Evolutionary conservation across 257 asterid species (phyloP).

Genomic region (Ilex aquifolium): DNA sequence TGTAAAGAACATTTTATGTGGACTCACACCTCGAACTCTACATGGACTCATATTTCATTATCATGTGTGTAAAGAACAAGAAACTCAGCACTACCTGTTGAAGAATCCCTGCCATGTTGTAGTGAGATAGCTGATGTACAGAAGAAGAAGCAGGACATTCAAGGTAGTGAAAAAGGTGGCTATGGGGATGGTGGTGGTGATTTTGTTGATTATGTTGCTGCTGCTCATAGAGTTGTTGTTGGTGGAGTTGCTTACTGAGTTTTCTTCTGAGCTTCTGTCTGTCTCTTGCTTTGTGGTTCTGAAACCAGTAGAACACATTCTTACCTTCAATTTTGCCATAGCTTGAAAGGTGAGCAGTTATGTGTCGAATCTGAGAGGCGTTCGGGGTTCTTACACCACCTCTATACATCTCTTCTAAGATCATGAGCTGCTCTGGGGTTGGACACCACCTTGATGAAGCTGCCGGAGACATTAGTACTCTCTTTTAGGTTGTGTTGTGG

Average conservation of each 20-base stretch:
- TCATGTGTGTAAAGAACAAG: too few species aligned
- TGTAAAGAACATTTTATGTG: too few species aligned
- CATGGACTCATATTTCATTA: not conserved
- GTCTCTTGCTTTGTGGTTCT: constrained; percentile 83
- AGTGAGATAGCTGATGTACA: constrained; percentile 8
- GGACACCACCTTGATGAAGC: constrained; percentile 73
- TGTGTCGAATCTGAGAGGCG: constrained; percentile 61
- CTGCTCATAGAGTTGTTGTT: constrained; percentile 17
- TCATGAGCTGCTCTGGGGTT: constrained; percentile 73
- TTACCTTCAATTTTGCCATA: constrained; percentile 75
- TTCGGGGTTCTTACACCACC: constrained; percentile 64
- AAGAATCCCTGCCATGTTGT: constrained; percentile 9
- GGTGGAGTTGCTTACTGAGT: constrained; percentile 32
- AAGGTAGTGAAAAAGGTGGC: constrained; percentile 12
- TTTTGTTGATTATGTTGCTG: constrained; percentile 8
- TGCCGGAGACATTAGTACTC: constrained; percentile 35
- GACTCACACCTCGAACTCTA: too few species aligned
- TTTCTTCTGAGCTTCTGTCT: constrained; percentile 69
- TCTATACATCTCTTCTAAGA: constrained; percentile 64
- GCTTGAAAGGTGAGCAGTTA: constrained; percentile 59
- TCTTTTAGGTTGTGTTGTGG: constrained; percentile 1
- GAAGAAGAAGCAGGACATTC: not conserved
- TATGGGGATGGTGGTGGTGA: constrained; percentile 3
- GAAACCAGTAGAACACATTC: constrained; percentile 87
- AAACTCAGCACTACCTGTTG: constrained; percentile 15